Evolutionary conservation across 306 rosid genomes (phyloP), one percentile per base, ranked within the genome.

Genomic region (Luffa acutangula): DNA sequence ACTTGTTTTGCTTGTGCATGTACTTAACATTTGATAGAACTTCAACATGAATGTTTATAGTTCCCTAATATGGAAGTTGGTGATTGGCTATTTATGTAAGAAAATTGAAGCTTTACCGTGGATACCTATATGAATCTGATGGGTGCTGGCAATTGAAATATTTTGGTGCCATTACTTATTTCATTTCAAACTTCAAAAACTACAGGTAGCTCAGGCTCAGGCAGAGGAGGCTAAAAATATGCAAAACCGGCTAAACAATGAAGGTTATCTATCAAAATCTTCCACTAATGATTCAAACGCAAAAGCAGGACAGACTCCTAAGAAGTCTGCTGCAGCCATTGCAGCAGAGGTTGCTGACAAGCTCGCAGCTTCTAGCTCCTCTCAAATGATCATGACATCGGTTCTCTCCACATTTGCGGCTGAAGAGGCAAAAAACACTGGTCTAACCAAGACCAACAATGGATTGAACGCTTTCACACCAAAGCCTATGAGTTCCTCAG

Each of bases 271-370:
- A 54, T 82, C 79, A 60, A 89, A 82, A 77, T 78, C 85, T 70
- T 87, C 89, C 53, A 83, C 83, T 66, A 75, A 72, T 5, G 85
- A 87, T 79, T 79, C 79, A 76, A 83, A 85, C 74, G 79, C 86
- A 48, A 87, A 81, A 34, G 62, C 89, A 1, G 94, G 85, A 57
- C 88, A 81, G 60, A 76, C 85, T 53, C 83, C 83, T 60, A 84
- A 72, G 83, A 93, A 89, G 85, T 92, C 98, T 33, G 90, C 98
- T 75, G 93, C 98, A 74, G 91, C 90, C 81, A 89, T 94, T 75
- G 98, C 98, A 31, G 98, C 98, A 0, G 87, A 86, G 89, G 96
- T 94, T 81, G 97, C 98, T 1, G 98, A 92, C 87, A 94, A 86
- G 94, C 98, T 94, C 53, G 81, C 97, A 20, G 96, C 98, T 80